phyloP scores from a whole-genome alignment of 192 early-diverging fungal species.

The Coemansia sp. region DNA sequence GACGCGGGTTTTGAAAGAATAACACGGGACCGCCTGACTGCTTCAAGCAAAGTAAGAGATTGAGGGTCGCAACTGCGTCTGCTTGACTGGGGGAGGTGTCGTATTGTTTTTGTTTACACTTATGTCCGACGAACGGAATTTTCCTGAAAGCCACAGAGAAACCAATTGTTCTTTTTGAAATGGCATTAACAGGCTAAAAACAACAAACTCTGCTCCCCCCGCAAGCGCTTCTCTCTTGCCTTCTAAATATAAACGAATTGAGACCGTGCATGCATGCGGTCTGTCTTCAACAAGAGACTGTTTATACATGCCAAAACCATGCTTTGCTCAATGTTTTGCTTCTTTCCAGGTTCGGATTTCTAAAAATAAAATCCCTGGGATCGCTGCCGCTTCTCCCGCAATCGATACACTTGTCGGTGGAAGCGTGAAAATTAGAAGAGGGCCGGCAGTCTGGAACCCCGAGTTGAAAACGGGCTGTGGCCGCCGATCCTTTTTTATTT shows the following conservation, averaged over 20 bases:
- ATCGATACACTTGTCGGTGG: background rate
- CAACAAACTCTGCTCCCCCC: no score
- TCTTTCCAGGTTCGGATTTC: background rate
- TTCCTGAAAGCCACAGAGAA: background rate
- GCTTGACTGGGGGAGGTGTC: no score
- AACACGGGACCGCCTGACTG: no score
- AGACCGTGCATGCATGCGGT: background rate
- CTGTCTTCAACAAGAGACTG: background rate
- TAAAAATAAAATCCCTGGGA: background rate
- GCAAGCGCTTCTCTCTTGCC: no score
- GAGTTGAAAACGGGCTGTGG: slow-evolving; percentile 3
- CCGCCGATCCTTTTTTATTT: slow-evolving; percentile 1
- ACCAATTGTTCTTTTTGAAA: background rate
- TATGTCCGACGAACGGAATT: background rate
- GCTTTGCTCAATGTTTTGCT: background rate
- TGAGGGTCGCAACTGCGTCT: no score
- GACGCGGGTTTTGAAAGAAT: background rate
- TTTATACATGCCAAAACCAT: background rate
- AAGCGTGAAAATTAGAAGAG: background rate
- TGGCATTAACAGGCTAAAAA: no score
- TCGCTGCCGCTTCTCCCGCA: background rate
- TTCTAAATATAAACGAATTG: background rate
- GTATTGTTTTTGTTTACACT: background rate
- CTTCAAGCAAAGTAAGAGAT: no score
- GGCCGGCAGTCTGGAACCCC: slow-evolving; percentile 4